Conservation (phyloP, 75 land plant genomes). For the Pinus taeda region DNA sequence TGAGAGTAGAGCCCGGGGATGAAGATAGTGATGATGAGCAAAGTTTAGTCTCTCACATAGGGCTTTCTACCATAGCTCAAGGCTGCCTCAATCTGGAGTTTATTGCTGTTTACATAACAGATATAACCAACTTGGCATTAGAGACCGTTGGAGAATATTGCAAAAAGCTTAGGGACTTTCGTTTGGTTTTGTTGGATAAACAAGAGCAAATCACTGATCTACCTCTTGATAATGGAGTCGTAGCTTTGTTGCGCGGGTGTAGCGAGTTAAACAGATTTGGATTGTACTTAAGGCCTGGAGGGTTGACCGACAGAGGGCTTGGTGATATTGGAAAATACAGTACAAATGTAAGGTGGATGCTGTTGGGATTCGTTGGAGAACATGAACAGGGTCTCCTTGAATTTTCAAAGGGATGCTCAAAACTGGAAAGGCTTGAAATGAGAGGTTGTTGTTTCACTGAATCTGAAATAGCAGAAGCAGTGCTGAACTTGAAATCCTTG, state of each 20-base stretch:
- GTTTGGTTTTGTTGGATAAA: slow-evolving; percentile 22
- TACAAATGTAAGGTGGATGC: slow-evolving; percentile 34
- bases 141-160: slow-evolving; percentile 33
- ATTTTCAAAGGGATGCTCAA: slow-evolving; percentile 32
- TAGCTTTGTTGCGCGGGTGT: slow-evolving; percentile 27
- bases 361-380: slow-evolving; percentile 34
- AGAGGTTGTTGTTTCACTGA: slow-evolving; percentile 34
- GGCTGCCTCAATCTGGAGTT: slow-evolving; percentile 35
- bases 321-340: slow-evolving; percentile 35
- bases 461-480: slow-evolving; percentile 17
- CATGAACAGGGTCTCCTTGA: slow-evolving; percentile 24
- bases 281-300: slow-evolving; percentile 34
- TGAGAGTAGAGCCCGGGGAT: slow-evolving; percentile 36
- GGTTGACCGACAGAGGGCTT: slow-evolving; percentile 32
- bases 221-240: slow-evolving; percentile 51
- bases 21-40: slow-evolving; percentile 11
- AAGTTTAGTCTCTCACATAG: slow-evolving; percentile 28
- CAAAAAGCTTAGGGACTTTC: slow-evolving; percentile 34
- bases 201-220: slow-evolving; percentile 15
- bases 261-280: slow-evolving; percentile 24
- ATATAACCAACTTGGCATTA: slow-evolving; percentile 36
- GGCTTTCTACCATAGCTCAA: slow-evolving; percentile 28
- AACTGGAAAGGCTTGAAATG: slow-evolving; percentile 40
- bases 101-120: slow-evolving; percentile 35
- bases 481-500: slow-evolving; percentile 23